Base-by-base conservation (phyloP, 1,139 yeast species). In the Taphrina pruni region DNA sequence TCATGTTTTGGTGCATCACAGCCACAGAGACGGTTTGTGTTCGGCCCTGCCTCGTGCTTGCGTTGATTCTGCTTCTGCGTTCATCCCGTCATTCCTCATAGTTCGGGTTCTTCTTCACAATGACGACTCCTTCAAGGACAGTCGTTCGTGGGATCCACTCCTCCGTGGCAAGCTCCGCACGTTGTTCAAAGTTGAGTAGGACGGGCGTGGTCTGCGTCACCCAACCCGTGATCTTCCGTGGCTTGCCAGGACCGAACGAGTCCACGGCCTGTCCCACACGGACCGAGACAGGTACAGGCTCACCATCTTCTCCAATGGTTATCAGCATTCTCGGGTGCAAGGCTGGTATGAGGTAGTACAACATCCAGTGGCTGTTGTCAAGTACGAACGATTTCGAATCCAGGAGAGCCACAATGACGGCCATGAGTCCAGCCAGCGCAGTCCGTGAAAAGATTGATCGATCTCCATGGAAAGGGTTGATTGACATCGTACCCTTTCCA, bases 191-290 rank as follows among this genome's bases (percentile, higher is more conserved):
- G 67, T 95, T 93, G 72, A 95, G 83, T 75, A 95, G 83, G 35
- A 94, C 99, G 0, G 99, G 99, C 0, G 99, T 94, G 6, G 96
- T 90, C 77, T 95, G 99, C 0, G 99, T 95, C 35, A 94, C 98
- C 99, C 99, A 95, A 55, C 99, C 99, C 5, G 99, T 95, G 65
- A 95, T 95, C 36, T 97, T 93, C 82, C 94, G 94, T 55, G 99
- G 99, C 76, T 91, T 91, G 81, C 99, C 99, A 0, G 98, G 99
- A 48, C 99, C 99, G 72, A 95, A 98, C 58, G 93, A 91, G 78
- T 95, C 99, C 60, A 95, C 99, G 5, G 99, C 98, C 81, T 94
- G 97, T 73, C 99, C 99, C 51, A 95, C 98, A 77, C 99, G 87
- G 8, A 94, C 99, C 75, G 92, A 94, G 12, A 94, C 98, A 82